phyloP scores from a whole-genome alignment of 257 asterid genomes.

The Linaria vulgaris region DNA sequence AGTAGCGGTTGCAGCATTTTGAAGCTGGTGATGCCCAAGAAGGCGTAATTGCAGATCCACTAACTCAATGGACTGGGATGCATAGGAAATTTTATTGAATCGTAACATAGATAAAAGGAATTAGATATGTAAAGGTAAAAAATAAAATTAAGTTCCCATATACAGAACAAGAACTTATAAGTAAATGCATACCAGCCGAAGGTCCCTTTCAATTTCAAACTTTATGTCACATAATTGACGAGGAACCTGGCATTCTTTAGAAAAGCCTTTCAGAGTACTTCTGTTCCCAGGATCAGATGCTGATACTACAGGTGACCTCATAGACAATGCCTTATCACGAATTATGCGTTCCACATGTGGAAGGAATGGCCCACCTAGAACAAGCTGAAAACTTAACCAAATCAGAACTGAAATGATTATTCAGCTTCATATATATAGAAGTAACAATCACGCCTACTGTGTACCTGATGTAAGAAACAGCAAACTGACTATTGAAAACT shows the following conservation, averaged over 20 bases:
- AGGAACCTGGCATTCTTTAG: conserved; percentile 44
- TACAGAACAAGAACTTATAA: conserved; percentile 11
- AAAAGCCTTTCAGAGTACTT: conserved; percentile 59
- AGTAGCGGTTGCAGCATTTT: conserved; percentile 85
- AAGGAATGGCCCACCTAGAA: conserved; percentile 92
- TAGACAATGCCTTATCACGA: conserved; percentile 65
- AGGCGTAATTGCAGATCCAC: conserved; percentile 60
- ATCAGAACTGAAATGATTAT: conserved; percentile 26
- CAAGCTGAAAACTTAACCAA: conserved; percentile 52
- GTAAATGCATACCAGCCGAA: conserved; percentile 49
- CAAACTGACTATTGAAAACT: too few relatives aligned
- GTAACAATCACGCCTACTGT: too few relatives aligned
- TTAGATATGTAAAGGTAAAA: conserved; percentile 1
- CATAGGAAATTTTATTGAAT: conserved; percentile 16
- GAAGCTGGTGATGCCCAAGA: conserved; percentile 92
- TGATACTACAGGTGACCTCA: conserved; percentile 77
- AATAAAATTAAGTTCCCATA: neutral
- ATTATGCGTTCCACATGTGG: conserved; percentile 78
- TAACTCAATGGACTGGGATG: conserved; percentile 59
- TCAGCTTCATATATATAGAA: neutral
- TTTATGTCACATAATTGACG: conserved; percentile 71
- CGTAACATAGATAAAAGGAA: neutral
- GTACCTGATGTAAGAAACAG: too few relatives aligned
- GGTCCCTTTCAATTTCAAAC: conserved; percentile 57
- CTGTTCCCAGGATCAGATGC: conserved; percentile 77